These are phyloP conservation scores for Plasmodium gonderi DNA, from an alignment of 169 alveolate species.

Conservation along the genomic window DNA sequence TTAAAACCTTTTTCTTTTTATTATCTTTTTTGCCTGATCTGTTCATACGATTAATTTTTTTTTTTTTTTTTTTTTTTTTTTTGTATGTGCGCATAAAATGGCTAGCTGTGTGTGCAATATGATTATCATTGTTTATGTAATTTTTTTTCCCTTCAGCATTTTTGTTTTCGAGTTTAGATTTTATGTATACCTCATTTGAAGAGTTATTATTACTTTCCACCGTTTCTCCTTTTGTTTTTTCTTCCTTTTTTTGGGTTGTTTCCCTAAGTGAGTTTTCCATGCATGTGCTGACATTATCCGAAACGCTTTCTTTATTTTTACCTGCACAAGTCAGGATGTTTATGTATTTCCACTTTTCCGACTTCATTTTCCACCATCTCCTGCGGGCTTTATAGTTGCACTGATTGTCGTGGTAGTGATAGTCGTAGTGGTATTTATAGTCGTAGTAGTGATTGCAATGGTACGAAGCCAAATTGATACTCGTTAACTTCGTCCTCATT, in stretches of 20 bases:
- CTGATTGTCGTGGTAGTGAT: neutral
- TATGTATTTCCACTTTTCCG: neutral
- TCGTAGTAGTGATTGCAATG: neutral
- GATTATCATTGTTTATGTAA: neutral
- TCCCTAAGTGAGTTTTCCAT: too few relatives aligned
- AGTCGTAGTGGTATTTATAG: too few relatives aligned
- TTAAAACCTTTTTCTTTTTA: neutral
- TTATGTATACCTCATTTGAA: neutral
- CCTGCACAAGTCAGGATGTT: slow-evolving; percentile 3
- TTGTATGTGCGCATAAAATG: neutral
- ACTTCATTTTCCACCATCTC: neutral
- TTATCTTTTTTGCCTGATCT: neutral
- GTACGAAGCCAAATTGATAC: slow-evolving; percentile 13
- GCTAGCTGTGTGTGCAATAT: slow-evolving; percentile 2
- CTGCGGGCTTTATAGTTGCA: neutral
- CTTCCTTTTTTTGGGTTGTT: neutral
- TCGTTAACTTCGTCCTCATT: neutral
- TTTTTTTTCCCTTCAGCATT: neutral
- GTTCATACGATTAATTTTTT: slow-evolving; percentile 3
- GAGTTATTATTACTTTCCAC: slow-evolving; percentile 1
- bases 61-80: neutral
- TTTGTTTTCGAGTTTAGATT: neutral
- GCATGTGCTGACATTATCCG: too few relatives aligned
- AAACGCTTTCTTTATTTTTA: slow-evolving; percentile 17
- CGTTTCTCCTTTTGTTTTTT: neutral